Base-by-base conservation (phyloP, 176 grass and related monocot species). In the Lolium rigidum region DNA sequence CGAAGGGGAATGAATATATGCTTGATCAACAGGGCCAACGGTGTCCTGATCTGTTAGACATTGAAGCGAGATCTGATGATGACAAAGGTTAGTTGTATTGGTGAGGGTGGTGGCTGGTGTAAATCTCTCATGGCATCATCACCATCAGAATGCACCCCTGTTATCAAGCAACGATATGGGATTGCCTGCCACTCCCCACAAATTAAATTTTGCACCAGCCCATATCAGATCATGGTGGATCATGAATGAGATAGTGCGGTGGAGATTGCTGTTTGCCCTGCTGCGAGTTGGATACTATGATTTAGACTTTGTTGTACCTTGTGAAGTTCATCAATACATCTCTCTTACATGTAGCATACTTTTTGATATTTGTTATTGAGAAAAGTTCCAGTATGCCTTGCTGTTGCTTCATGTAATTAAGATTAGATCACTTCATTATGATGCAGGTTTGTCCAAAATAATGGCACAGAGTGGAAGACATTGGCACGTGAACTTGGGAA, bases 401-500 rank as follows among this genome's bases (percentile, higher is more conserved):
- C 16, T 39, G 26, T 47, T 62, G 4, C 17, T 86, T 90, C 58
- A 77, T 31, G 18, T 85, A 38, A 85, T 69, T 52, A 83, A 57
- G 49, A 79, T 56, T 47, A 20, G 6, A 56, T 89, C 71, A 6
- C 17, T 20, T 72, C 12, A 43, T 64, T 47, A 60, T 60, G 28
- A 65, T 13, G 59, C 81, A 98, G 95, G 13, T 94, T 86, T 88
- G 82, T 92, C 12, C 26, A 86, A 80, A 47, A 4, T 6, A 77
- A 95, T 52, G 93, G 95, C 56, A 51, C 61, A 1, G 6, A 74
- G 5, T 98, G 91, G 93, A 88, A 59, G 82, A 77, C 4, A 73
- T 77, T 95, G 76, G 93, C 91, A 77, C 22, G 2, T 4, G 25
- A 92, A 78, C 72, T 93, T 90, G 79, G 76, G 9, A 95, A 86